Conservation (phyloP, 176 grass and related monocot species). For the Bothriochloa decipiens region DNA sequence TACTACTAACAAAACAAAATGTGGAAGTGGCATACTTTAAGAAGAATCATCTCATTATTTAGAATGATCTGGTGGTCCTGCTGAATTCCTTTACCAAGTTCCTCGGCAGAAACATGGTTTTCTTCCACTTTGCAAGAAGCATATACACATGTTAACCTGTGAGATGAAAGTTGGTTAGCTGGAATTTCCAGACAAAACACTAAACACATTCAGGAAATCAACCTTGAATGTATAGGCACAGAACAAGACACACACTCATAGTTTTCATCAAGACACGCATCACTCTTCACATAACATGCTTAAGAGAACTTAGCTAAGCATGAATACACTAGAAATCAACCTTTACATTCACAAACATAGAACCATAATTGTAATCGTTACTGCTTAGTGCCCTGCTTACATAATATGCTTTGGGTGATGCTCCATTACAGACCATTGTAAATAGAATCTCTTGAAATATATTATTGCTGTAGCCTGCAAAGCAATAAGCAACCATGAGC, state of each 20-base stretch:
- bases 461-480: slow-evolving; percentile 91
- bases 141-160: slow-evolving; percentile 99
- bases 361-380: not conserved
- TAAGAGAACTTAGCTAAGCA: not conserved
- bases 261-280: slow-evolving; percentile 4
- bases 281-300: not conserved
- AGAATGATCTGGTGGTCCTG: slow-evolving; percentile 94
- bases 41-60: slow-evolving; percentile 90
- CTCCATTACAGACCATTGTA: slow-evolving; percentile 95
- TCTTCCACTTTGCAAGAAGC: slow-evolving; percentile 98
- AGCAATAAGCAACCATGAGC: slow-evolving; percentile 20
- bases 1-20: slow-evolving; percentile 17
- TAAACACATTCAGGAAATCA: slow-evolving; percentile 24
- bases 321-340: slow-evolving; percentile 15
- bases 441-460: slow-evolving; percentile 98
- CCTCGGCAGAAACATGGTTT: slow-evolving; percentile 98
- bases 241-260: not conserved
- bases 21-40: slow-evolving; percentile 62
- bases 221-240: slow-evolving; percentile 2
- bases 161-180: slow-evolving; percentile 31
- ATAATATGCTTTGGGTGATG: slow-evolving; percentile 99
- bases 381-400: slow-evolving; percentile 54
- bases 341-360: not conserved
- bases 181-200: slow-evolving; percentile 25
- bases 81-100: slow-evolving; percentile 96